A percentile compares a stretch with the other conserved stretches of the same genome.
Evolutionary conservation across 2,329 filamentous ascomycete species (phyloP).

Genomic region (Trichoderma koningiopsis): DNA sequence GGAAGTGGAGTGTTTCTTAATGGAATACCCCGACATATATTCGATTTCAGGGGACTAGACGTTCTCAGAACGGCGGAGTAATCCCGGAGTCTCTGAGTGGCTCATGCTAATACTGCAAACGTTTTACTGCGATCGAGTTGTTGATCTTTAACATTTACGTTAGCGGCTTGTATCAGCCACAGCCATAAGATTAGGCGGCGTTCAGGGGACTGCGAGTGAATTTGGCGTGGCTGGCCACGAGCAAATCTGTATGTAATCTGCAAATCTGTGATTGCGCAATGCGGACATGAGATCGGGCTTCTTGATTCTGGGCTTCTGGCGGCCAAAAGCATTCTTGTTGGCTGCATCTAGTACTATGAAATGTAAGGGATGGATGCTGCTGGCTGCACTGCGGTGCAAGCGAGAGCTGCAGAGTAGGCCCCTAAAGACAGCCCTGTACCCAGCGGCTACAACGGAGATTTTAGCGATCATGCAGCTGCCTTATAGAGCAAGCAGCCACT

Average conservation of each 20-base stretch:
- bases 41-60: conserved; percentile 3
- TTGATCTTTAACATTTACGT: background rate
- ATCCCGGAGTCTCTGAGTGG: background rate
- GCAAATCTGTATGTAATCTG: background rate
- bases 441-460: background rate
- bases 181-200: conserved; percentile 4
- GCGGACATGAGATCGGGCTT: background rate
- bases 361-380: background rate
- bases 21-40: background rate
- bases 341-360: background rate
- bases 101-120: background rate
- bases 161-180: conserved; percentile 11
- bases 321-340: background rate
- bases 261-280: background rate
- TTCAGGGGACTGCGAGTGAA: background rate
- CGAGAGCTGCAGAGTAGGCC: background rate
- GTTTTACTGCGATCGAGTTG: background rate
- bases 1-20: background rate
- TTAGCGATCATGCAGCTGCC: background rate
- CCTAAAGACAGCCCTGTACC: background rate
- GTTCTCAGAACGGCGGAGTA: background rate
- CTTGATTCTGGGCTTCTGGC: background rate
- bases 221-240: background rate
- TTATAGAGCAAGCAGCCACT: background rate
- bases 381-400: background rate